Conservation (phyloP, 306 rosid genomes). For the Citrullus amarus region DNA sequence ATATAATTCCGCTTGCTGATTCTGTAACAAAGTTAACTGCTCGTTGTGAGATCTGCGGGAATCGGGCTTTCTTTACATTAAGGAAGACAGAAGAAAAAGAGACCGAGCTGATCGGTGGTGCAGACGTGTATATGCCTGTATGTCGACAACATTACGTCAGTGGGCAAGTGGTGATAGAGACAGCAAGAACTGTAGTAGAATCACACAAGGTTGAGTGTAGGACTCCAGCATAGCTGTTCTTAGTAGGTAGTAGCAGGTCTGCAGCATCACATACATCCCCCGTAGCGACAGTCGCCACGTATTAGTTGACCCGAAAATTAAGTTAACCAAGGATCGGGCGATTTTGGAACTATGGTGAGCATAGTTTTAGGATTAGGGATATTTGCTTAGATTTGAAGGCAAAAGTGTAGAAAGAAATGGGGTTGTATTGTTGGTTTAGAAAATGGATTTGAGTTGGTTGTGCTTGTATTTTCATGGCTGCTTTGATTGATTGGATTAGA, state of each 20-base stretch:
- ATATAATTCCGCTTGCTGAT: slow-evolving; percentile 40
- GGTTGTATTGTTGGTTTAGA: background rate
- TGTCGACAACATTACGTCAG: slow-evolving; percentile 32
- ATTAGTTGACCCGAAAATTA: background rate
- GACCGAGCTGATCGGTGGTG: slow-evolving; percentile 33
- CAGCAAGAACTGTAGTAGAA: slow-evolving; percentile 27
- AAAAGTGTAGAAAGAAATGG: background rate
- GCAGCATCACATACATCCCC: background rate
- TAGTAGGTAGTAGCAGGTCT: background rate
- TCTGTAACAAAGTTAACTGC: slow-evolving; percentile 32
- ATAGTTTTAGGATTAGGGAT: background rate
- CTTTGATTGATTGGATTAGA: background rate
- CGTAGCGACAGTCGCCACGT: background rate
- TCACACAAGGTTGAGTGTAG: slow-evolving; percentile 16
- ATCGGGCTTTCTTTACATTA: slow-evolving; percentile 25
- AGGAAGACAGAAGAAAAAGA: slow-evolving; percentile 30
- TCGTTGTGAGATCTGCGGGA: slow-evolving; percentile 32
- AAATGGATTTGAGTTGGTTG: background rate
- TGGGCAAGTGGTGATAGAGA: slow-evolving; percentile 29
- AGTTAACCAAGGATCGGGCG: background rate
- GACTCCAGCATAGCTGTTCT: background rate
- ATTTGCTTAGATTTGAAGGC: background rate
- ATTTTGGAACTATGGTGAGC: background rate
- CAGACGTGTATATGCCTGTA: slow-evolving; percentile 36
- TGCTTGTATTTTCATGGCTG: background rate